Evolutionary conservation across 2,329 filamentous ascomycete genomes (phyloP).

Genomic region (Cephalotrichum gorgonifer): DNA sequence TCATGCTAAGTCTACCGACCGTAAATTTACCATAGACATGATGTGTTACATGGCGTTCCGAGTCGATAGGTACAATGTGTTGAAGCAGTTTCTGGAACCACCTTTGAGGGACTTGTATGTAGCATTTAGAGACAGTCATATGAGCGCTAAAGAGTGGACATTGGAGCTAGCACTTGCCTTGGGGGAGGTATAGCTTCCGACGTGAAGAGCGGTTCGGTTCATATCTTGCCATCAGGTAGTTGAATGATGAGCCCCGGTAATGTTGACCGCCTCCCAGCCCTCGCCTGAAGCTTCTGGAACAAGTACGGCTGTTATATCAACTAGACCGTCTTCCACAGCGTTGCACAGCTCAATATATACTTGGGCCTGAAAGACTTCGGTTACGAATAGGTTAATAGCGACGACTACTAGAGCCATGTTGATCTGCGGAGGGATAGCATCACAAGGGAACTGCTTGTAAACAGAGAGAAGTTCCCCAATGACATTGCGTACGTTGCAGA

Average conservation of each 20-base stretch:
- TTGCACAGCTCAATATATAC: constrained; percentile 34
- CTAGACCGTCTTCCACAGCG: constrained; percentile 34
- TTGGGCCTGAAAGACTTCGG: constrained; percentile 41
- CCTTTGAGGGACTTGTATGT: too few relatives aligned
- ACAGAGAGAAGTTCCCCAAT: constrained; percentile 42
- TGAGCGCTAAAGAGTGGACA: too few relatives aligned
- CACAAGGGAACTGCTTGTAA: constrained; percentile 32
- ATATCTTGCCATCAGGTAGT: too few relatives aligned
- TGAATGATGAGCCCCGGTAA: constrained; percentile 10
- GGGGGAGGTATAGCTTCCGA: too few relatives aligned
- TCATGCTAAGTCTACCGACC: too few relatives aligned
- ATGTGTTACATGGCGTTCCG: too few relatives aligned
- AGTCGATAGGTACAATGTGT: too few relatives aligned
- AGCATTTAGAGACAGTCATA: too few relatives aligned
- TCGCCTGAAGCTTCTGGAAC: constrained; percentile 45
- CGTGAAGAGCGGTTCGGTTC: too few relatives aligned
- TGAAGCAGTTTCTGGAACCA: too few relatives aligned
- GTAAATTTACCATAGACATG: too few relatives aligned
- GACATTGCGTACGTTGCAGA: constrained; percentile 45
- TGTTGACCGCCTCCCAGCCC: constrained; percentile 21
- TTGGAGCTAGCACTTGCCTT: too few relatives aligned
- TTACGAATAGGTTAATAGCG: constrained; percentile 49
- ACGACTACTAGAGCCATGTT: constrained; percentile 51
- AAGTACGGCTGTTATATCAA: constrained; percentile 39
- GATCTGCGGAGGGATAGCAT: constrained; percentile 21